Percentiles rank a stretch among this genome's conserved stretches.
phyloP scores from a whole-genome alignment of 75 land plant species.

The Sequoiadendron giganteum region DNA sequence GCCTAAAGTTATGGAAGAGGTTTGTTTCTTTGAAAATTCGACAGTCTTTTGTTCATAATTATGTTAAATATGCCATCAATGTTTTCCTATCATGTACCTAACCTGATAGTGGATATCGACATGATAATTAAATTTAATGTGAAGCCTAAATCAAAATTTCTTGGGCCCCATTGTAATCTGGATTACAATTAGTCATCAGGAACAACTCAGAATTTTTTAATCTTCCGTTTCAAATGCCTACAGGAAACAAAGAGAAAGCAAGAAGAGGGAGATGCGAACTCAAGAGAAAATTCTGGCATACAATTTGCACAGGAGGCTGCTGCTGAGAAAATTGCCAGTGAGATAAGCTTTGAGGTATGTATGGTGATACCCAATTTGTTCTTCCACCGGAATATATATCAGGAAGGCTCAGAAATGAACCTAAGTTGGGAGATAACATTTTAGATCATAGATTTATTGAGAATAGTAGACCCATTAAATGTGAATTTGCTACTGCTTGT shows the following conservation, averaged over 20 bases:
- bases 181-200: background rate
- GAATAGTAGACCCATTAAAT: background rate
- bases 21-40: slow-evolving; percentile 20
- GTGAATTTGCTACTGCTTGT: background rate
- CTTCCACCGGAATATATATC: background rate
- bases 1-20: slow-evolving; percentile 93
- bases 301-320: slow-evolving; percentile 64
- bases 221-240: background rate
- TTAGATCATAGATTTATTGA: background rate
- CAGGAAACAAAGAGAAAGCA: slow-evolving; percentile 79
- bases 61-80: background rate
- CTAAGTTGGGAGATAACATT: background rate
- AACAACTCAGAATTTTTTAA: background rate
- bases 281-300: slow-evolving; percentile 33
- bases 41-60: background rate
- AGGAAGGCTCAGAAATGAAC: background rate
- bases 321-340: slow-evolving; percentile 55
- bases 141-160: background rate
- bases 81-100: background rate
- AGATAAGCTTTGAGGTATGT: slow-evolving; percentile 52
- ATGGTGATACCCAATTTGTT: background rate
- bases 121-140: background rate
- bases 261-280: slow-evolving; percentile 66
- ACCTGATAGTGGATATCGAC: background rate
- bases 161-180: background rate